A percentile compares a stretch with the other conserved stretches of the same genome.
phyloP scores from a whole-genome alignment of 441 rosid genomes.

The Adansonia madagascariensis region DNA sequence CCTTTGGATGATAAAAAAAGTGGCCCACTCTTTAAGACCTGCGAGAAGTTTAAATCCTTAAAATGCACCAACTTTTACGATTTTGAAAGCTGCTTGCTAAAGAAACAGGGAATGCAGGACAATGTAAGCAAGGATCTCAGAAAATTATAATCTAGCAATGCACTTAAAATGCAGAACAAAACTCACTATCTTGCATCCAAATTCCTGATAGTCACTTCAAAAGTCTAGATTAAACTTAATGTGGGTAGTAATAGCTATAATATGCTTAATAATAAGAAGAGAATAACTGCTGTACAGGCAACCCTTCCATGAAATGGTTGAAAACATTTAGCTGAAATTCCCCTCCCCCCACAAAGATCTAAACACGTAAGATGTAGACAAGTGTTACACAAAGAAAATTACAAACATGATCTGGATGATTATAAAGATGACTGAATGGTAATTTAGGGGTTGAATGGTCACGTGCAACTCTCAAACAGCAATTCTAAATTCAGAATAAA shows the following conservation, averaged over 20 bases:
- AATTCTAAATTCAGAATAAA: conserved; percentile 7
- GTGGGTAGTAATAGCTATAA: neutral
- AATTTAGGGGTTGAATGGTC: neutral
- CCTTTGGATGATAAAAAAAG: conserved; percentile 94
- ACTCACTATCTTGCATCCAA: conserved; percentile 4
- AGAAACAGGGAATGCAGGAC: conserved; percentile 10
- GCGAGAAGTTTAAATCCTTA: conserved; percentile 33
- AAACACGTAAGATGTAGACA: conserved; percentile 5
- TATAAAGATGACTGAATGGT: conserved; percentile 11
- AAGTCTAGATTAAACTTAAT: neutral
- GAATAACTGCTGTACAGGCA: neutral
- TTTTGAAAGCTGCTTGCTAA: neutral
- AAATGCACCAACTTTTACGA: neutral
- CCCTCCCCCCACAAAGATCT: neutral
- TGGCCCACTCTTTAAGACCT: conserved; percentile 96
- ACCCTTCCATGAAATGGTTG: conserved; percentile 18
- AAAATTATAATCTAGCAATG: neutral
- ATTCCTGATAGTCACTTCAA: neutral
- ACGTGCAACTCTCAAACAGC: neutral
- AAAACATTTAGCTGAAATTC: neutral
- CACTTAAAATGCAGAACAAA: neutral
- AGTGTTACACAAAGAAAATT: neutral
- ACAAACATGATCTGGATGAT: neutral
- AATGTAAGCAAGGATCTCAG: neutral
- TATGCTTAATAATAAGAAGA: neutral